phyloP scores from a whole-genome alignment of 805 yeast species.

The Suhomyces sp. region DNA sequence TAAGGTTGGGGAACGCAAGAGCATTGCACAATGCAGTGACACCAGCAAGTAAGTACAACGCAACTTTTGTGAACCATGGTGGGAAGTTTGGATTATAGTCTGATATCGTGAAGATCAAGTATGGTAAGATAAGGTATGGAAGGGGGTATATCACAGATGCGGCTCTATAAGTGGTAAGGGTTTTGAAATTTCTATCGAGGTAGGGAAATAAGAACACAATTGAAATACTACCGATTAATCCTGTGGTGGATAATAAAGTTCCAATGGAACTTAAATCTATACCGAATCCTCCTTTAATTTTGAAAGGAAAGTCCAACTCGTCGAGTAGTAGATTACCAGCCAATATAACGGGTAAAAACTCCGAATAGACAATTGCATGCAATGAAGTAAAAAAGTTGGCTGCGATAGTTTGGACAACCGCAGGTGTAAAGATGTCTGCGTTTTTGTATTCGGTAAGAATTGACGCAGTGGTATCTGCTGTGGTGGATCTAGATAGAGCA shows the following conservation, averaged over 20 bases:
- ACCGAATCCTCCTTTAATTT: slow-evolving; percentile 52
- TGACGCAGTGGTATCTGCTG: slow-evolving; percentile 1
- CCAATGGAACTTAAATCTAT: slow-evolving; percentile 48
- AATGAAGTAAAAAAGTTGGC: slow-evolving; percentile 44
- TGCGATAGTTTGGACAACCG: slow-evolving; percentile 29
- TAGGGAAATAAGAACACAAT: slow-evolving; percentile 51
- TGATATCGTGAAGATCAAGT: slow-evolving; percentile 41
- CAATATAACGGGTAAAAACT: slow-evolving; percentile 54
- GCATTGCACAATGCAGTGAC: slow-evolving; percentile 39
- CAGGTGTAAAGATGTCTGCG: slow-evolving; percentile 24
- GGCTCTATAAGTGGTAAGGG: slow-evolving; percentile 42
- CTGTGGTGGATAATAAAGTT: slow-evolving; percentile 47
- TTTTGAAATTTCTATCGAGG: slow-evolving; percentile 46
- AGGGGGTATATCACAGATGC: slow-evolving; percentile 43
- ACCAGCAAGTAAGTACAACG: slow-evolving; percentile 26
- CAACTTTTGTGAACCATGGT: slow-evolving; percentile 14
- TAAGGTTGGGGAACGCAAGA: slow-evolving; percentile 50
- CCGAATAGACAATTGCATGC: slow-evolving; percentile 48
- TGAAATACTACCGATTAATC: slow-evolving; percentile 50
- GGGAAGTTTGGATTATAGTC: slow-evolving; percentile 28
- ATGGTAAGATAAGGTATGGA: slow-evolving; percentile 46
- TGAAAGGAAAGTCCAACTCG: slow-evolving; percentile 45
- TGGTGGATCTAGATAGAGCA: slow-evolving; percentile 1
- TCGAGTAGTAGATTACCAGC: slow-evolving; percentile 31
- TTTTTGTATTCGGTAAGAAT: slow-evolving; percentile 14